Base-by-base conservation (phyloP, 1,139 yeast species). In the Hyphopichia wangnamkhiaoensis region DNA sequence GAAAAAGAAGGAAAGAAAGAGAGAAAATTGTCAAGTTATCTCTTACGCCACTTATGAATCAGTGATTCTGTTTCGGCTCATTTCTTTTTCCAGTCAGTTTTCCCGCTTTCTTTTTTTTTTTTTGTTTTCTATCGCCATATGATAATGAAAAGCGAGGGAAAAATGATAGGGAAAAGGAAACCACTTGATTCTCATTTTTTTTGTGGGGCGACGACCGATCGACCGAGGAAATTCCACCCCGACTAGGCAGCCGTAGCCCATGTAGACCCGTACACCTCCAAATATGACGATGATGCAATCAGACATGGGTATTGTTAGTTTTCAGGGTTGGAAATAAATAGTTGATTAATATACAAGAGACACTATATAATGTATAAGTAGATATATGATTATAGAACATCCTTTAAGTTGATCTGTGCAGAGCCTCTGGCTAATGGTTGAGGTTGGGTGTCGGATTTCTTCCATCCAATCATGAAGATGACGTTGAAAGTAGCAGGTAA, bases 401-500 rank as follows among this genome's bases (percentile, higher is more conserved):
- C 90, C 58, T 84, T 83, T 55, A 87, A 65, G 48, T 71, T 80
- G 26, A 85, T 70, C 52, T 82, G 78, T 1, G 83, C 95, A 13
- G 83, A 56, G 1, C 95, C 95, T 46, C 95, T 68, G 39, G 76
- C 74, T 47, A 85, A 70, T 1, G 95, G 94, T 53, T 82, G 69
- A 3, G 90, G 90, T 54, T 86, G 89, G 39, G 61, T 57, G 5
- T 73, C 76, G 43, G 87, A 76, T 49, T 83, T 82, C 59, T 86
- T 88, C 96, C 96, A 88, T 1, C 95, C 96, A 57, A 88, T 85
- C 88, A 88, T 82, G 56, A 82, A 84, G 15, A 88, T 79, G 37
- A 88, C 76, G 44, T 89, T 69, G 59, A 80, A 88, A 0, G 95
- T 88, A 4, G 76, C 81, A 1, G 84, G 84, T 31, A 79, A 57